Conservation (phyloP, 192 early-diverging fungal species). For the Coemansia sp. region DNA sequence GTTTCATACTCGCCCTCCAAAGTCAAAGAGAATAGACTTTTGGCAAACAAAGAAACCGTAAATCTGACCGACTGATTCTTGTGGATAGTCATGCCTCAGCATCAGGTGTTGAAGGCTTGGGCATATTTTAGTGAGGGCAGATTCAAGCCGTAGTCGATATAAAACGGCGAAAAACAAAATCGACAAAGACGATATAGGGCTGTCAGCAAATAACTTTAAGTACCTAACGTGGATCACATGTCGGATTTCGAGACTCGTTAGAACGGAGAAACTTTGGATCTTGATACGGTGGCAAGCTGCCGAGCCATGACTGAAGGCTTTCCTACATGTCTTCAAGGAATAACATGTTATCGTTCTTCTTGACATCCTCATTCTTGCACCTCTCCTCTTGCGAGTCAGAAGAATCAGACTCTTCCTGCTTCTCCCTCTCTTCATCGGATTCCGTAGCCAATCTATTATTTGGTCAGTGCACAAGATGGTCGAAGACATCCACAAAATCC, state of each 20-base stretch:
- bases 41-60: neutral
- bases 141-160: neutral
- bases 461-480: neutral
- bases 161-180: slow-evolving; percentile 5
- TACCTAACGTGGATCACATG: neutral
- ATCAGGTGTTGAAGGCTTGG: neutral
- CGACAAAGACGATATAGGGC: slow-evolving; percentile 13
- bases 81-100: neutral
- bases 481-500: too few species aligned
- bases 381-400: neutral
- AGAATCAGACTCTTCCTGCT: neutral
- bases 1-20: neutral
- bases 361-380: neutral
- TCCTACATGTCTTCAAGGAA: neutral
- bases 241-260: slow-evolving; percentile 1
- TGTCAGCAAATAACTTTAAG: slow-evolving; percentile 7
- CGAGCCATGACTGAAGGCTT: neutral
- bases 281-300: neutral
- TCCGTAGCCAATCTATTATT: neutral
- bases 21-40: neutral
- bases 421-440: neutral
- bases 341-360: neutral
- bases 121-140: neutral
- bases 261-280: slow-evolving; percentile 14
- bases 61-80: too few species aligned